Conservation (phyloP, 2,329 filamentous ascomycete genomes). For the Seiridium cupressi region DNA sequence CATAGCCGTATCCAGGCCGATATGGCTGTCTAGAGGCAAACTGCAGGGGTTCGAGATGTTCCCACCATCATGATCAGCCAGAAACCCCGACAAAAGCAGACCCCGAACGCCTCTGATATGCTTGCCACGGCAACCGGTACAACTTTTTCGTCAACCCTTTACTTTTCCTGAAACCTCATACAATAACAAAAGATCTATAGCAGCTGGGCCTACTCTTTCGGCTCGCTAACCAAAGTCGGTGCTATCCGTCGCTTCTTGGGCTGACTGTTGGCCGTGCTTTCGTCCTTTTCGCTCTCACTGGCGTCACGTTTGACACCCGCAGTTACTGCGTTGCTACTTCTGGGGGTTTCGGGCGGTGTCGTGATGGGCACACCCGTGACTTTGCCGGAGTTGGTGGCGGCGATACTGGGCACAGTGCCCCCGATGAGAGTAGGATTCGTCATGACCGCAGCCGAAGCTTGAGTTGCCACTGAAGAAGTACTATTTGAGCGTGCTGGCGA, state of each 20-base stretch:
- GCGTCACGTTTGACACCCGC: slow-evolving; percentile 56
- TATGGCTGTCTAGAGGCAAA: too few relatives aligned
- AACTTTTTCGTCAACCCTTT: not conserved
- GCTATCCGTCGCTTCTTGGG: slow-evolving; percentile 71
- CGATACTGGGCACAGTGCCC: slow-evolving; percentile 73
- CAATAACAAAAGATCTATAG: too few relatives aligned
- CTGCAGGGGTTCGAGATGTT: too few relatives aligned
- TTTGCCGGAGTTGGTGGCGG: slow-evolving; percentile 68
- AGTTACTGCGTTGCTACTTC: slow-evolving; percentile 51
- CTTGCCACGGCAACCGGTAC: not conserved
- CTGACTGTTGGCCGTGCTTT: slow-evolving; percentile 38
- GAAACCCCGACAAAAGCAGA: not conserved
- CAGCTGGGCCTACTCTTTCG: not conserved
- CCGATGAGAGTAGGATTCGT: slow-evolving; percentile 79
- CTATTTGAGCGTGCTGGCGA: slow-evolving; percentile 87
- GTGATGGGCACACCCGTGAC: slow-evolving; percentile 69
- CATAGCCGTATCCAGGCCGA: too few relatives aligned
- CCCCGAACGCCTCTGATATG: not conserved
- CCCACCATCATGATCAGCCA: too few relatives aligned
- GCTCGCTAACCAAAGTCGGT: slow-evolving; percentile 55
- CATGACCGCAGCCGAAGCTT: slow-evolving; percentile 53
- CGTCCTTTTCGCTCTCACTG: slow-evolving; percentile 53
- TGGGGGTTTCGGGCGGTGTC: slow-evolving; percentile 87
- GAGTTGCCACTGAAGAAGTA: slow-evolving; percentile 74
- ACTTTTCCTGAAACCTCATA: too few relatives aligned